phyloP scores from a whole-genome alignment of 495 filamentous ascomycete genomes.

The Penicillium odoratum region DNA sequence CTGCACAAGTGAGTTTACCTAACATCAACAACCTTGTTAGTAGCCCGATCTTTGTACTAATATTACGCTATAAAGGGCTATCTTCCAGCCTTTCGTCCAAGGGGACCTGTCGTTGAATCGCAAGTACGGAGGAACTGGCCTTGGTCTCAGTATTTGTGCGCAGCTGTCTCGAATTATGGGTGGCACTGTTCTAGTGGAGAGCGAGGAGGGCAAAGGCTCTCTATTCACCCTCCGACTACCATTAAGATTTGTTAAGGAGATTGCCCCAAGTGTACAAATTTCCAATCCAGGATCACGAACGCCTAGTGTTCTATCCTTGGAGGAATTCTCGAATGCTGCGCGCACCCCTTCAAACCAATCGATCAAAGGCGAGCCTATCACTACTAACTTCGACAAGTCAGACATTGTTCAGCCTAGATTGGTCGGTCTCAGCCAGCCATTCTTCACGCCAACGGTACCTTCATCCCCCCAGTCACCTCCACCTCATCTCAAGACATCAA shows the following conservation, averaged over 20 bases:
- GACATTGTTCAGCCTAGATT: slow-evolving; percentile 66
- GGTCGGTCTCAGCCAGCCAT: slow-evolving; percentile 81
- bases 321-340: slow-evolving; percentile 32
- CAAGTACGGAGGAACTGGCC: slow-evolving; percentile 88
- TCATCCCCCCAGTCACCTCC: slow-evolving; percentile 23
- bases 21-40: no score
- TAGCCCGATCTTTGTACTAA: no score
- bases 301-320: slow-evolving; percentile 29
- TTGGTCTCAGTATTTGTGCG: slow-evolving; percentile 85
- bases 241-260: slow-evolving; percentile 70
- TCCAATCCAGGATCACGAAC: slow-evolving; percentile 27
- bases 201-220: slow-evolving; percentile 71
- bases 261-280: slow-evolving; percentile 50
- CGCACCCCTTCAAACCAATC: slow-evolving; percentile 27
- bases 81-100: slow-evolving; percentile 95
- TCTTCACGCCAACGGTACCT: slow-evolving; percentile 66
- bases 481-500: background rate
- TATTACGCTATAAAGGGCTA: slow-evolving; percentile 20
- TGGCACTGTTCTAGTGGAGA: slow-evolving; percentile 70
- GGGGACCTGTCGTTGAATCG: slow-evolving; percentile 85
- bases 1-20: slow-evolving; percentile 57
- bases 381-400: slow-evolving; percentile 31
- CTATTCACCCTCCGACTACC: slow-evolving; percentile 85
- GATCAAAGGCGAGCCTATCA: slow-evolving; percentile 20
- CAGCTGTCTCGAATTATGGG: slow-evolving; percentile 84